Evolutionary conservation across 2,329 filamentous ascomycete species (phyloP).

Genomic region (Aspergillus glaucus): DNA sequence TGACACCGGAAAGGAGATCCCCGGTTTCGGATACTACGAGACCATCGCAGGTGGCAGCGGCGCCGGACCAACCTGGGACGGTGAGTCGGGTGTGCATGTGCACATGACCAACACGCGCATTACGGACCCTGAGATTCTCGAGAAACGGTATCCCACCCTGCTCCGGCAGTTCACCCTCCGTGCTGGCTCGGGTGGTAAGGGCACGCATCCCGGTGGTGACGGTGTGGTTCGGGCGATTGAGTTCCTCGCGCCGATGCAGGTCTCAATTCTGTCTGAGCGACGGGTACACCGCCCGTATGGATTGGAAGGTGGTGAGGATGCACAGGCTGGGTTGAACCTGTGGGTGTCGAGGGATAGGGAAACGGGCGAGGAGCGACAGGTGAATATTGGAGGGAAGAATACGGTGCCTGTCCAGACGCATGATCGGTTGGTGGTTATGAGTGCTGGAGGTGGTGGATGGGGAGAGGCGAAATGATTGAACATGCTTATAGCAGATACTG

Average conservation of each 20-base stretch:
- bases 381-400: slow-evolving; percentile 59
- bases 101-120: slow-evolving; percentile 89
- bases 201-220: slow-evolving; percentile 65
- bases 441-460: slow-evolving; percentile 48
- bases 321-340: slow-evolving; percentile 70
- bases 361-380: slow-evolving; percentile 43
- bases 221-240: slow-evolving; percentile 78
- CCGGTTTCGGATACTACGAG: slow-evolving; percentile 82
- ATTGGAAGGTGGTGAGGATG: slow-evolving; percentile 74
- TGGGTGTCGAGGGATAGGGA: slow-evolving; percentile 73
- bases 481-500: slow-evolving; percentile 1
- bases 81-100: slow-evolving; percentile 69
- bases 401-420: slow-evolving; percentile 55
- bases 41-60: slow-evolving; percentile 77
- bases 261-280: slow-evolving; percentile 71
- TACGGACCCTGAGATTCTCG: slow-evolving; percentile 76
- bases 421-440: slow-evolving; percentile 57
- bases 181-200: slow-evolving; percentile 57
- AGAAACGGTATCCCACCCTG: slow-evolving; percentile 71
- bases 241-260: slow-evolving; percentile 73
- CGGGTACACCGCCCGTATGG: slow-evolving; percentile 75
- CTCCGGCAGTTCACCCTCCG: slow-evolving; percentile 66
- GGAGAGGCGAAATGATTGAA: slow-evolving; percentile 11
- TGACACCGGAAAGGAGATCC: slow-evolving; percentile 50
- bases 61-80: slow-evolving; percentile 69